Percentiles rank a stretch among this genome's conserved stretches.
Evolutionary conservation across 768 basidiomycete genomes (phyloP).

Genomic region (Kwoniella botswanensis): DNA sequence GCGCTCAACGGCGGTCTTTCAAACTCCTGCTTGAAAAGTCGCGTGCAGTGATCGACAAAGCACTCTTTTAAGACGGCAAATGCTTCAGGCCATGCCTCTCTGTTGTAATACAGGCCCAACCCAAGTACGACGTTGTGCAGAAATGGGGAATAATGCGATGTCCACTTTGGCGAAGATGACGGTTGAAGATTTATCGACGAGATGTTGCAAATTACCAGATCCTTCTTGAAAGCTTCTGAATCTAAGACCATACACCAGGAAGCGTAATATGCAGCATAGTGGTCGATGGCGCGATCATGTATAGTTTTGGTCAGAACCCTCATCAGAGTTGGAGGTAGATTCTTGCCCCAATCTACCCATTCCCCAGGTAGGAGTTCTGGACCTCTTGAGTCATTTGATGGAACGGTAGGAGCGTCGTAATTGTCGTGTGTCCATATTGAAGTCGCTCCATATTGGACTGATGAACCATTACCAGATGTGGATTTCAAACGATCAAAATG

Average conservation of each 20-base stretch:
- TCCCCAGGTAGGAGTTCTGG: slow-evolving; percentile 6
- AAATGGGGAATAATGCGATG: slow-evolving; percentile 6
- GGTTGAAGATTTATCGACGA: slow-evolving; percentile 3
- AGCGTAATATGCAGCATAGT: slow-evolving; percentile 6
- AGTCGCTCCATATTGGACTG: slow-evolving; percentile 4
- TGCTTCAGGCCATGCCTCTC: slow-evolving; percentile 5
- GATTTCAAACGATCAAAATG: slow-evolving; percentile 1
- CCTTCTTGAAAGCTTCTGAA: background rate
- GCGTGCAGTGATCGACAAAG: slow-evolving; percentile 2
- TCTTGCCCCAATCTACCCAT: background rate
- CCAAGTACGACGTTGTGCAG: background rate
- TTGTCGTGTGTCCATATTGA: slow-evolving; percentile 4
- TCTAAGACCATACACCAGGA: slow-evolving; percentile 11
- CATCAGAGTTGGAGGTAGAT: background rate
- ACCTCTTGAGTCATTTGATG: background rate
- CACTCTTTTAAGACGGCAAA: background rate
- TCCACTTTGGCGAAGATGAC: background rate
- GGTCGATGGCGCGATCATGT: slow-evolving; percentile 2
- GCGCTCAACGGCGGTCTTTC: background rate
- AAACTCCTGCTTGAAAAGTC: background rate
- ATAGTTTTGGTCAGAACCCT: background rate
- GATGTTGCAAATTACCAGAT: slow-evolving; percentile 3
- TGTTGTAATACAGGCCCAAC: background rate
- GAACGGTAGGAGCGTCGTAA: background rate
- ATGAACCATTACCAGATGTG: background rate